These are phyloP conservation scores for Myxozyma lipomycoides DNA, from an alignment of 805 yeast species.

Conservation along the genomic window DNA sequence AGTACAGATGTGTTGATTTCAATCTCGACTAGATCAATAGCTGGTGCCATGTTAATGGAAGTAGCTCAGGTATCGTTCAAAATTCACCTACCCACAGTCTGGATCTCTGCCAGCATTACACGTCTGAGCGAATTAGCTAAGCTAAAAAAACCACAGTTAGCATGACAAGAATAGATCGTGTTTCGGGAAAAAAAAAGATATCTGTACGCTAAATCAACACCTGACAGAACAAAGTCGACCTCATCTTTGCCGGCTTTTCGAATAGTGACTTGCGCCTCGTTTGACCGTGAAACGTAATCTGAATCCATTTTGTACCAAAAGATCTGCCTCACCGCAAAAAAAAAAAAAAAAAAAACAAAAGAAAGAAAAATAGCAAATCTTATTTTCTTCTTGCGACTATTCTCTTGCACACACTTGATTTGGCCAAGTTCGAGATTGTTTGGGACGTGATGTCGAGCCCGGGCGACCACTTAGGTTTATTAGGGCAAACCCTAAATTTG, in stretches of 20 bases:
- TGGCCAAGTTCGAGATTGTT: too few species aligned
- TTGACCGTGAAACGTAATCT: background rate
- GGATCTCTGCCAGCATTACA: constrained; percentile 92
- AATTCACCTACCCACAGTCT: constrained; percentile 55
- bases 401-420: too few species aligned
- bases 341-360: too few species aligned
- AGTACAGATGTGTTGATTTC: constrained; percentile 88
- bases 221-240: constrained; percentile 83
- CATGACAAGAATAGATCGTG: too few species aligned
- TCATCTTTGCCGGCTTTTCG: constrained; percentile 79
- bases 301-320: background rate
- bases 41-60: constrained; percentile 35
- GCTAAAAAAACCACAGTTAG: constrained; percentile 6
- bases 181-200: background rate
- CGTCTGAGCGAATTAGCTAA: constrained; percentile 90
- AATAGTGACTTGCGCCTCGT: constrained; percentile 79
- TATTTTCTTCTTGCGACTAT: too few species aligned
- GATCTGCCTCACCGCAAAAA: too few species aligned
- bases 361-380: too few species aligned
- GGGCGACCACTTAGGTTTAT: too few species aligned
- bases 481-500: too few species aligned
- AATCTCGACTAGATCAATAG: constrained; percentile 93
- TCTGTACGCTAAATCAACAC: constrained; percentile 69
- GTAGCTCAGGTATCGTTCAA: background rate
- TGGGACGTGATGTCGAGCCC: too few species aligned